Conservation (phyloP, 306 rosid species). For the Prunus mume region DNA sequence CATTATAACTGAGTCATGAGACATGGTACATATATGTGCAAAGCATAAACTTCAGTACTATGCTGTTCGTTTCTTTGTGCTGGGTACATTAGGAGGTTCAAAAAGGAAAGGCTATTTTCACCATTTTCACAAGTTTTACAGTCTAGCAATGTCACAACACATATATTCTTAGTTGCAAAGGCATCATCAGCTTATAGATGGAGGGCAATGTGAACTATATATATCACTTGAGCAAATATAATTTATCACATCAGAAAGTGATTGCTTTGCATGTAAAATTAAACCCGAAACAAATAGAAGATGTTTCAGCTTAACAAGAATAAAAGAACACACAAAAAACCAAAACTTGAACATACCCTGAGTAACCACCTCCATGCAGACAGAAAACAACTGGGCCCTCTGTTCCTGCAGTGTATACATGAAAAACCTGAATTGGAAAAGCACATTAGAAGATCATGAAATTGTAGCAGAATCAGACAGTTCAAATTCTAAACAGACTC, state of each 20-base stretch:
- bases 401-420: slow-evolving; percentile 87
- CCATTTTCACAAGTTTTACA: no score
- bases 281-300: background rate
- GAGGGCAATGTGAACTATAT: background rate
- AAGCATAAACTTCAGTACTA: background rate
- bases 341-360: slow-evolving; percentile 57
- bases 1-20: no score
- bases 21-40: background rate
- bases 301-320: slow-evolving; percentile 5
- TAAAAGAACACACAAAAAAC: background rate
- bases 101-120: no score
- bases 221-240: background rate
- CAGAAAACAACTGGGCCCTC: slow-evolving; percentile 96
- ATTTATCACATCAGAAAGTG: background rate
- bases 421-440: slow-evolving; percentile 71
- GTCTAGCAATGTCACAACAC: no score
- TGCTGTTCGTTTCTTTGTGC: no score
- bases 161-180: background rate
- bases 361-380: slow-evolving; percentile 94
- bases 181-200: background rate
- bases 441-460: slow-evolving; percentile 4
- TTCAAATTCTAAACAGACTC: slow-evolving; percentile 22
- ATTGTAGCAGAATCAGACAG: background rate
- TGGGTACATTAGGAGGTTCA: no score
- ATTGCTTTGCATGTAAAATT: background rate